Percentiles rank a stretch among this genome's conserved stretches.
These are phyloP conservation scores for Triangularia verruculosa DNA, from an alignment of 2,329 filamentous ascomycete species.

Conservation along the genomic window DNA sequence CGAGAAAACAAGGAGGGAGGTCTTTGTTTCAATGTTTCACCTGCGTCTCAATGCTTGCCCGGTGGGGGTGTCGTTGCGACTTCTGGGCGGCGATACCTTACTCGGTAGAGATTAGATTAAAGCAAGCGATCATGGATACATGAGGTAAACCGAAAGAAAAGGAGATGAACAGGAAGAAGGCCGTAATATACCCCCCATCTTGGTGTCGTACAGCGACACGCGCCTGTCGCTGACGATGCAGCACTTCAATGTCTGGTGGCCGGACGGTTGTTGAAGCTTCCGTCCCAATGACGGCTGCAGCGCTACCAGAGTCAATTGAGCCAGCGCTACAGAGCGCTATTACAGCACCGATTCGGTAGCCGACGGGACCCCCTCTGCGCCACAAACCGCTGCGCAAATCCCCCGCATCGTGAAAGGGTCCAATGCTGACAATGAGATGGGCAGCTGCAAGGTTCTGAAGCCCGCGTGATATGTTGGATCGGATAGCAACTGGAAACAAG, in stretches of 20 bases:
- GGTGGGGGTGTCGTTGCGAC: not conserved
- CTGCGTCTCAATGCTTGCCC: slow-evolving; percentile 21
- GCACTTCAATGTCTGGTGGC: not conserved
- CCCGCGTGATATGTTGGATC: not conserved
- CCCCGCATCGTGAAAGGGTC: not conserved
- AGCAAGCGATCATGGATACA: not conserved
- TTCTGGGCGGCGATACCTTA: not conserved
- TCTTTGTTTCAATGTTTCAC: slow-evolving; percentile 20
- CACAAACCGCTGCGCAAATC: not conserved
- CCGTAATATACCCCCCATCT: not conserved
- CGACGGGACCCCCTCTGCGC: not conserved
- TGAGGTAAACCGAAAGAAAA: not conserved
- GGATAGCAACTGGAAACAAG: not conserved
- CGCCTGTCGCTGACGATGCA: not conserved
- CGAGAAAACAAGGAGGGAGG: not conserved
- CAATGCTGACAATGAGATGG: not conserved
- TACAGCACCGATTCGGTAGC: not conserved
- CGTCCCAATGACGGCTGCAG: not conserved
- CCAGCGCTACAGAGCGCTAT: not conserved
- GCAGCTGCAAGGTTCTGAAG: not conserved
- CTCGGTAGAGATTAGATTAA: no score
- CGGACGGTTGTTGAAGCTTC: not conserved
- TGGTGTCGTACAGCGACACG: not conserved
- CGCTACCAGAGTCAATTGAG: not conserved
- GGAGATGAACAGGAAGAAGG: not conserved